A percentile compares a stretch with the other conserved stretches of the same genome.
Conservation (phyloP, 257 asterid species). For the Leonotis leonurus region DNA sequence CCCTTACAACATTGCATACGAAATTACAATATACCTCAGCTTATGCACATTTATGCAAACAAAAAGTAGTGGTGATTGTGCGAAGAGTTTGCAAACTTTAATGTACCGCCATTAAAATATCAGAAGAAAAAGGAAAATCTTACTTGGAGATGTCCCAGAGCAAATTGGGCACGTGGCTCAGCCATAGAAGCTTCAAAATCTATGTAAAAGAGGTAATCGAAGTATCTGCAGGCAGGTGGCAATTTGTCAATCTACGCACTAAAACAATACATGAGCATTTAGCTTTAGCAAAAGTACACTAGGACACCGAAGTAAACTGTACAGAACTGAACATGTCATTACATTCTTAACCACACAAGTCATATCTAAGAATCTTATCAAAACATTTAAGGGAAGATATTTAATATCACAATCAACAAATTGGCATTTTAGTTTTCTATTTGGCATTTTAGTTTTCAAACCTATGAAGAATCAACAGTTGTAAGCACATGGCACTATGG, state of each 20-base stretch:
- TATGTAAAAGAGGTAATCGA: conserved; percentile 86
- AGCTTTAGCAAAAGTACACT: background rate
- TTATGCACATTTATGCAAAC: background rate
- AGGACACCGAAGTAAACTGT: background rate
- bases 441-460: background rate
- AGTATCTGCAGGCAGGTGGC: conserved; percentile 68
- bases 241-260: conserved; percentile 3
- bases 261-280: background rate
- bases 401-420: background rate
- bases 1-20: background rate
- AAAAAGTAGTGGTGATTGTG: background rate
- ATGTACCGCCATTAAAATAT: background rate
- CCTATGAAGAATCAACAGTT: background rate
- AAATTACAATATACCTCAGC: background rate
- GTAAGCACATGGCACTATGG: background rate
- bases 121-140: background rate
- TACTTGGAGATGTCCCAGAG: conserved; percentile 68
- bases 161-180: conserved; percentile 78
- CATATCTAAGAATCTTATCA: background rate
- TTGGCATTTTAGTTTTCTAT: background rate
- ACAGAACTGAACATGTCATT: background rate
- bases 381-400: background rate
- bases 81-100: background rate
- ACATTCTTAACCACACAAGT: background rate
- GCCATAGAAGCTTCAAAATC: conserved; percentile 98